phyloP scores from a whole-genome alignment of 148 eudicot genomes.

The Silene uniflora region DNA sequence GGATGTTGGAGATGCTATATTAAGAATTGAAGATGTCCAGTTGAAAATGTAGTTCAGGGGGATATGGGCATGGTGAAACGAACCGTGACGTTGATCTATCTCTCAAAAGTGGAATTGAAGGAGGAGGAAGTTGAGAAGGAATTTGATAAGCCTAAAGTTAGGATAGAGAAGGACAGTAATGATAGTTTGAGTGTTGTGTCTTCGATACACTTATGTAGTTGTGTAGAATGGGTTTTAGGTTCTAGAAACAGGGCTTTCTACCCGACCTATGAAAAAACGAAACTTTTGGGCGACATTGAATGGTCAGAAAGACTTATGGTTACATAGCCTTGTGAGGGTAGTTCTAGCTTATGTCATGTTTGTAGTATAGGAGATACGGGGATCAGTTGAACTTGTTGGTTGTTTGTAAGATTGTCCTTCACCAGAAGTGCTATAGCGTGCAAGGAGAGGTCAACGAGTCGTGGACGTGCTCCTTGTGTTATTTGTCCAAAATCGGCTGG shows the following conservation, averaged over 20 bases:
- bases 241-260: conserved; percentile 75
- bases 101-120: background rate
- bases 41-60: background rate
- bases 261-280: conserved; percentile 85
- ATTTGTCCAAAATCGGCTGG: conserved; percentile 80
- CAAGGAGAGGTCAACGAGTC: conserved; percentile 51
- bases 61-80: conserved; percentile 12
- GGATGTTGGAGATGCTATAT: conserved; percentile 18
- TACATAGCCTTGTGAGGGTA: conserved; percentile 58
- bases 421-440: conserved; percentile 86
- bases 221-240: conserved; percentile 93
- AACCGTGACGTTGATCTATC: no score
- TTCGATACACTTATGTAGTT: conserved; percentile 33
- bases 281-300: conserved; percentile 69
- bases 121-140: conserved; percentile 12
- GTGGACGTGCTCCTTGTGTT: conserved; percentile 81
- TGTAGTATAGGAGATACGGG: conserved; percentile 72
- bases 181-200: conserved; percentile 24
- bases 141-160: conserved; percentile 31
- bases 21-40: background rate
- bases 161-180: conserved; percentile 33
- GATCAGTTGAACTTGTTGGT: conserved; percentile 64
- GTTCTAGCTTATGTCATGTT: conserved; percentile 68
- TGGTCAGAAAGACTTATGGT: conserved; percentile 76
- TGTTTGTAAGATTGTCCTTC: conserved; percentile 72